Evolutionary conservation across 257 asterid genomes (phyloP), one percentile per base, ranked within the genome.

Genomic region (Marsdenia floribunda): DNA sequence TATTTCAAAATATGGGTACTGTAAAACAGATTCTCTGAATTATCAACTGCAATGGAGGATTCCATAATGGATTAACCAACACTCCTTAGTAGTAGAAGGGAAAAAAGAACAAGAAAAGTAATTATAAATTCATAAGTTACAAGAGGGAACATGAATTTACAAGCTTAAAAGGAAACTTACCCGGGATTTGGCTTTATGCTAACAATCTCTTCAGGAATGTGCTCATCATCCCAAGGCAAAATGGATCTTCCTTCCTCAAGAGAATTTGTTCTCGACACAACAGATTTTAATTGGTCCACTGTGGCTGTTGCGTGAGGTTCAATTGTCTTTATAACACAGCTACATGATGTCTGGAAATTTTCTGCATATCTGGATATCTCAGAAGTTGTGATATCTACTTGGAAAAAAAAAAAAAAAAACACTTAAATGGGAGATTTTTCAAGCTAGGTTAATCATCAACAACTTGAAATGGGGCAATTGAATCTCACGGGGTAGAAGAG

Each of bases 321-420:
- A 87, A 93, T 84, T 74, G 95, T 86, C 88, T 93, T 93, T 79
- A 93, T 87, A 58, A 91, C 97, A 60, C 97, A 91, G 87, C 93
- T 87, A 77, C 47, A 81, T 44, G 93, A 87, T 77, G 97, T 90
- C 70, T 58, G 86, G 65, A 93, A 91, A 77, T 84, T 88, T 76
- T 84, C 97, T 8, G 97, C 82, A 79, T 87, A 90, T 81, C 84
- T 85, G 83, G 98, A 88, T 73, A 93, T 96, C 84, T 91, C 98
- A 63, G 93, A 79, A 74, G 91, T 88, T 8, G 93, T 80, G 83
- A 93, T 90, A 80, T 82, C 98, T 93, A 76, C 37, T 75, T 78
- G 83, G 70, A 61, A 58, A 68, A 76, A 81, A 80, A 42, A 55
- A 61, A 59, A 40, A 29, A 82, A 42, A 61, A 40, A 47, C 57